Base-by-base conservation (phyloP, 352 stramenopile genomes). In the Nothophytophthora sp. region DNA sequence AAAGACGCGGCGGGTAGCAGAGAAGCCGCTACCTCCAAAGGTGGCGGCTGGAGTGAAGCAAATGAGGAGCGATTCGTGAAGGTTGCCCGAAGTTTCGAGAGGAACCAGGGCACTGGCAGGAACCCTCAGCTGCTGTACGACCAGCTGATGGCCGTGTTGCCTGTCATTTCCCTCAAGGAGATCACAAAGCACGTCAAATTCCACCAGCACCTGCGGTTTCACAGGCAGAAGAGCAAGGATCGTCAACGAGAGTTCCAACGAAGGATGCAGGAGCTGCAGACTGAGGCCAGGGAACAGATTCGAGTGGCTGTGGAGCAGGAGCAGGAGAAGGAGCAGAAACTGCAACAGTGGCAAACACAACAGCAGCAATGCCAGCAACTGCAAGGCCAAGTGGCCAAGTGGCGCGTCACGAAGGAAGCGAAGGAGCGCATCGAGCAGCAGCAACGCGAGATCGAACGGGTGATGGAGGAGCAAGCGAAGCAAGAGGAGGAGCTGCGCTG, bases 11-110 rank as follows among this genome's bases (percentile, higher is more conserved):
- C 70, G 20, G 65, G 62, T 5, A 70, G 38, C 9, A 37, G 70
- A 13, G 61, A 81, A 29, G 58, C 64, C 36, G 73, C 73, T 20
- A 39, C 19, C 13, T 73, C 60, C 1, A 84, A 69, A 41, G 36
- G 32, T 24, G 78, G 71, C 4, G 75, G 77, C 0, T 92, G 76
- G 79, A 30, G 18, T 18, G 37, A 64, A 1, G 46, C 56, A 0
- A 73, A 92, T 22, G 73, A 92, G 10, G 76, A 86, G 38, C 66
- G 73, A 15, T 92, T 87, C 50, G 5, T 86, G 10, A 76, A 73
- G 12, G 64, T 88, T 6, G 46, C 84, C 16, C 82, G 65, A 18
- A 75, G 55, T 22, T 81, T 64, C 27, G 73, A 82, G 24, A 66
- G 63, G 23, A 74, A 69, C 4, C 23, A 59, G 2, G 60, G 54